Base-by-base conservation (phyloP, 371 early-diverging fungal genomes). In the Apophysomyces sp. region DNA sequence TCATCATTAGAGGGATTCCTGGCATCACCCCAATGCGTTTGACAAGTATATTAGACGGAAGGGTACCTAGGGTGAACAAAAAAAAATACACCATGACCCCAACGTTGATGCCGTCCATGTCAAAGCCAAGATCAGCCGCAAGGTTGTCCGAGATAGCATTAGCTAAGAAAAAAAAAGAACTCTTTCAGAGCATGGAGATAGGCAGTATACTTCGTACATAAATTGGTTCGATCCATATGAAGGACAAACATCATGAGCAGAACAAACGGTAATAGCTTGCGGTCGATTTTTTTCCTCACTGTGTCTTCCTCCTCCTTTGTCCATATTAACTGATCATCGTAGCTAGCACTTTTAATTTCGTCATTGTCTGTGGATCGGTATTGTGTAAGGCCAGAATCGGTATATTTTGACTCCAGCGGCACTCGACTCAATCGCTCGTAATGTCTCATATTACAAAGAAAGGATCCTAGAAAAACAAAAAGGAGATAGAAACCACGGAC, bases 1-100 rank as follows among this genome's bases (percentile, higher is more conserved):
- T 65, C 79, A 83, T 81, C 34, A 83, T 55, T 36, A 76, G 62
- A 1, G 84, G 84, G 32, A 81, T 79, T 72, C 81, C 76, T n/a
- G 73, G 61, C 41, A 80, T 80, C 6, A 80, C 71, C 18, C 81
- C 81, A 26, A 72, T 58, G 15, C 69, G 68, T 29, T 73, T 72
- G 29, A 73, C 74, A 29, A 80, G 61, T 54, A 73, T 66, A 52
- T 72, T 72, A 29, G 77, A 75, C 3, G 80, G 77, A 7, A 80
- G 63, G 30, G 77, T 72, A 29, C 77, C 74, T 1, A 71, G 7
- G 16, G 69, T 68, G 57, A 79, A 79, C 15, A 72, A 58, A 28
- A 71, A 34, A 16, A 69, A 67, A 53, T 76, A 74, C 27, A 79
- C 57, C n/a, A 70, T 66, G 1, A 75, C 67, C 18, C 73, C 80